These are phyloP conservation scores for Pneumocystis canis DNA, from an alignment of 1,139 yeast species.

Conservation along the genomic window DNA sequence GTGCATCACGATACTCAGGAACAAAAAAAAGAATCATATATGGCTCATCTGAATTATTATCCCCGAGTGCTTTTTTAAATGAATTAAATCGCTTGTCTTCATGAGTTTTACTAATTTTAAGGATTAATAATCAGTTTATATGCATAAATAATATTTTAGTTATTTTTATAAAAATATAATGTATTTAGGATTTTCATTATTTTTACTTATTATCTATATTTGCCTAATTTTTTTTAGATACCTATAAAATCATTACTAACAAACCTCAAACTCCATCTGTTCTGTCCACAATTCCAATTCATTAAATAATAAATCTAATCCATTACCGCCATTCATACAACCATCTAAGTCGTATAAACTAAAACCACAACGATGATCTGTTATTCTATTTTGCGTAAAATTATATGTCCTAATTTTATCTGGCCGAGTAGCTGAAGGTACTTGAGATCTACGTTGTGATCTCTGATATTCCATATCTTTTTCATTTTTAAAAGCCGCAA, in stretches of 20 bases:
- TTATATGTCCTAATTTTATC: conserved; percentile 91
- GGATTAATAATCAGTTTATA: conserved; percentile 19
- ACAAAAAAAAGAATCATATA: conserved; percentile 44
- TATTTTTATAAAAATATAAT: conserved; percentile 6
- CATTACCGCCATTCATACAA: conserved; percentile 50
- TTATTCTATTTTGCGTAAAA: conserved; percentile 78
- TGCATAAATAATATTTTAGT: conserved; percentile 30
- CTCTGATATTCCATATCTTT: conserved; percentile 53
- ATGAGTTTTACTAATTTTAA: conserved; percentile 23
- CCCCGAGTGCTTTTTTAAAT: conserved; percentile 59
- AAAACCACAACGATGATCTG: conserved; percentile 82
- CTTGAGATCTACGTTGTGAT: conserved; percentile 63
- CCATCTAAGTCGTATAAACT: conserved; percentile 70
- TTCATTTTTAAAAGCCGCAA: conserved; percentile 66
- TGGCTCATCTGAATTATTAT: conserved; percentile 71
- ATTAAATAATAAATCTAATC: conserved; percentile 48
- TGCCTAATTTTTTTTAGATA: neutral
- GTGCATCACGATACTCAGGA: conserved; percentile 38
- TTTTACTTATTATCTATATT: neutral
- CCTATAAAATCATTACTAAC: neutral
- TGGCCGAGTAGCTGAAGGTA: conserved; percentile 73
- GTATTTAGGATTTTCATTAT: neutral
- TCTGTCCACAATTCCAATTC: conserved; percentile 37
- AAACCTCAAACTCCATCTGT: conserved; percentile 31
- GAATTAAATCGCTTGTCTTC: conserved; percentile 36